phyloP scores from a whole-genome alignment of 495 filamentous ascomycete species.

The Aspergillus bertholletiae region DNA sequence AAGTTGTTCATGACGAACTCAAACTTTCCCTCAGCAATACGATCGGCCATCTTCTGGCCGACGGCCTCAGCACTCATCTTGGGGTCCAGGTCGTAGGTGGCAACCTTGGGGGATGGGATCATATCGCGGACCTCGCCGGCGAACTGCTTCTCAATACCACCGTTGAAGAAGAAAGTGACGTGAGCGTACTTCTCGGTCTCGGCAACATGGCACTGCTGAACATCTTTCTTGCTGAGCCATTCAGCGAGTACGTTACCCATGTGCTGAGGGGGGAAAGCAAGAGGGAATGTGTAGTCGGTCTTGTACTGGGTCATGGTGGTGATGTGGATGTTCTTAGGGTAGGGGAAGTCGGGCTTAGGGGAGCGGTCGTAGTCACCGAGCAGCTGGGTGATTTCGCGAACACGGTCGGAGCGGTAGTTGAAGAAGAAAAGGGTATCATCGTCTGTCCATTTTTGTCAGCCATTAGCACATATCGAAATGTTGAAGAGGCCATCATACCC shows the following conservation, averaged over 20 bases:
- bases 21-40: slow-evolving; percentile 75
- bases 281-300: slow-evolving; percentile 84
- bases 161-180: slow-evolving; percentile 99
- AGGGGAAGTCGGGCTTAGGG: slow-evolving; percentile 85
- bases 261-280: slow-evolving; percentile 90
- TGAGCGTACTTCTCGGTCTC: slow-evolving; percentile 99
- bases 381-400: slow-evolving; percentile 93
- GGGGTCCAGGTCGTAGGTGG: slow-evolving; percentile 96
- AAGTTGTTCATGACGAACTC: slow-evolving; percentile 99
- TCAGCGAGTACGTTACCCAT: slow-evolving; percentile 98
- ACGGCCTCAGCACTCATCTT: slow-evolving; percentile 92
- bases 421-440: slow-evolving; percentile 97
- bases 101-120: slow-evolving; percentile 69
- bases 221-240: slow-evolving; percentile 80
- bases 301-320: slow-evolving; percentile 99
- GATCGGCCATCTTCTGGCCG: slow-evolving; percentile 79
- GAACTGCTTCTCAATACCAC: slow-evolving; percentile 96
- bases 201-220: slow-evolving; percentile 92
- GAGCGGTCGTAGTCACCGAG: slow-evolving; percentile 89
- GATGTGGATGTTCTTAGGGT: slow-evolving; percentile 84
- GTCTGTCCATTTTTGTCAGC: slow-evolving; percentile 47
- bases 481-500: slow-evolving; percentile 48
- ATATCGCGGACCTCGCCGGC: slow-evolving; percentile 80
- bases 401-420: slow-evolving; percentile 99
- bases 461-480: not conserved